Base-by-base conservation (phyloP, 2,329 filamentous ascomycete genomes). In the Fusarium graminum region DNA sequence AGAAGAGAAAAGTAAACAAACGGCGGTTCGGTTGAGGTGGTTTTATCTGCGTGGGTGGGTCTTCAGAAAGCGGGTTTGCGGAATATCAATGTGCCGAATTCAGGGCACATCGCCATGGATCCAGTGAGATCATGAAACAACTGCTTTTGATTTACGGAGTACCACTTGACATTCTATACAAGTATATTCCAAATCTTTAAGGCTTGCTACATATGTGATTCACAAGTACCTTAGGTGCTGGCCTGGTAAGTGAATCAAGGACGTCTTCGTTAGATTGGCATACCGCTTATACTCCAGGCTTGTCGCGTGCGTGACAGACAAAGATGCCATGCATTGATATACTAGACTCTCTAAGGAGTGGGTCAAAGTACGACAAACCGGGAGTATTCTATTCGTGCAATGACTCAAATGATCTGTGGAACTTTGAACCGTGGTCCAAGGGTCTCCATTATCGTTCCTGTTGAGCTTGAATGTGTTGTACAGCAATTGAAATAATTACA, bases 21-120 rank as follows among this genome's bases (percentile, higher is more conserved):
- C 7, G 6, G 42, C 38, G 52, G 52, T 30, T n/a, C 25, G 26
- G 7, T 52, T 41, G 19, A 49, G 29, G 26, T 63, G 63, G 52
- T 73, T 64, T 69, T 65, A 56, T 64, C 43, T 54, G 47, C 25
- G 36, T 38, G 28, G 28, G 58, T 64, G 63, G 52, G 57, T 36
- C 41, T 2, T 29, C 11, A 16, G 7, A 25, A n/a, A 17, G 41
- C 43, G 16, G 52, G 65, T 52, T 16, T 16, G 28, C 67, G 75
- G 75, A 76, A 68, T 32, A 77, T 74, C 28, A 28, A 73, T 74
- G 10, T 22, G 53, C 72, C 74, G 52, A 56, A 22, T 8, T 17
- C 39, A 29, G 44, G 52, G 38, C 46, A 45, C 19, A 29, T 57
- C n/a, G 22, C 22, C 4, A 16, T 16, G 19, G 32, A 30, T 26